Base-by-base conservation (phyloP, 208 protist species). In the Polymyxa betae region DNA sequence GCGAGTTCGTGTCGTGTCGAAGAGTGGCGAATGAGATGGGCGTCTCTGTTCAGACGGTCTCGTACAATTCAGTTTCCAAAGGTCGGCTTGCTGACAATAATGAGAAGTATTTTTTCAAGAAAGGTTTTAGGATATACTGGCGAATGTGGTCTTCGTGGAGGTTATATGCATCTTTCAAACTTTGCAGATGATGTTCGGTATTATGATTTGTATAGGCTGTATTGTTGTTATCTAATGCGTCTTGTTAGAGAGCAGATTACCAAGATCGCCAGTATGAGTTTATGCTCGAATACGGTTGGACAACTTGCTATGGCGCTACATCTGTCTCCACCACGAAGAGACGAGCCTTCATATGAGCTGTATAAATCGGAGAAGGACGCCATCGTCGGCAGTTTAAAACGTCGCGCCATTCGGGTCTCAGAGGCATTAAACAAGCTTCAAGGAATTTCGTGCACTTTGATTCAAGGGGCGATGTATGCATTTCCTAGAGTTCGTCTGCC, bases 11-110 rank as follows among this genome's bases (percentile, higher is more conserved):
- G 0, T 92, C 96, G 0, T 98, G 98, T 92, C 95, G 97, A 77
- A 96, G 97, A 91, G 91, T 96, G 35, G 82, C 87, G 5, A n/a
- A 54, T 24, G 44, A 93, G 45, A 91, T 78, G 35, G 32, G 41
- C 0, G 45, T n/a, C 1, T 20, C 49, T 0, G 32, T 97, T 0
- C 92, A 97, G 91, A 95, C 99, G 52, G 77, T 98, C 49, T 99
- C 98, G 77, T 98, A 99, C 93, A 98, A 99, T 95, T 98, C 96
- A 1, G 96, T 97, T 38, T 99, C 97, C 68, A 99, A 99, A 94
- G 99, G 98, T 60, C 5, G 5, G 24, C 5, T 60, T 60, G 24
- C 24, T 24, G 5, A 29, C 49, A 29, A 29, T 5, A 29, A 29
- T 29, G 49, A 60, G 49, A 29, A 24, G 24, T 24, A 29, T 24